Base-by-base conservation (phyloP, 345 rosid species). In the Murraya paniculata region DNA sequence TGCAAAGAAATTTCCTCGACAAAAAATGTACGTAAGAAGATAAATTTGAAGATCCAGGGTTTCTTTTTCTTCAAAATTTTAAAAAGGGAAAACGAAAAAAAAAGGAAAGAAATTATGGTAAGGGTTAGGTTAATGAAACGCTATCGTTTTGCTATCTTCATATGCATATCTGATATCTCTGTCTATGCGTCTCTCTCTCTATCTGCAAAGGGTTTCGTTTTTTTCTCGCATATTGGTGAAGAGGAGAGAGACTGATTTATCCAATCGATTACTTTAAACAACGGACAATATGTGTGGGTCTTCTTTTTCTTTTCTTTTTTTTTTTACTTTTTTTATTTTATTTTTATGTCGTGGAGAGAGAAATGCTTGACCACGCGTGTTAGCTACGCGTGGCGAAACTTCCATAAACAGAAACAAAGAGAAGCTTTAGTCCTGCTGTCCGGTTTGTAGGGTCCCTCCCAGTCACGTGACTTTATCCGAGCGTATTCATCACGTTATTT, bases 31-130 rank as follows among this genome's bases (percentile, higher is more conserved):
- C 48, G 59, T 64, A 69, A 39, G n/a, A 19, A 39, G 64, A 27
- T 21, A 74, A 61, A 73, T 48, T 76, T 67, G 79, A 67, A 55
- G 84, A 84, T 84, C 84, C 71, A 75, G 79, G 39, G 75, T 41
- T 79, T 72, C 77, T n/a, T 69, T 30, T 55, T 5, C 30, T 56
- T 28, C 53, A 9, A n/a, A 13, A 13, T 45, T 45, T 45, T 45
- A 45, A 45, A 45, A 45, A 13, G 3, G 50, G 16, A 45, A 45
- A 45, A 45, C 50, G 48, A 41, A 11, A 10, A 8, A 7, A 24
- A 50, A 48, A 19, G 22, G 13, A 61, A 74, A 64, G 4, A 48
- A 14, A 35, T 13, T 9, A 68, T 9, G 35, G n/a, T 67, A 57
- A 45, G 60, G 61, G 68, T 77, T 80, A 58, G 79, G 74, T 45